Evolutionary conservation across 306 rosid species (phyloP), one percentile per base, ranked within the genome.

Genomic region (Morella rubra): DNA sequence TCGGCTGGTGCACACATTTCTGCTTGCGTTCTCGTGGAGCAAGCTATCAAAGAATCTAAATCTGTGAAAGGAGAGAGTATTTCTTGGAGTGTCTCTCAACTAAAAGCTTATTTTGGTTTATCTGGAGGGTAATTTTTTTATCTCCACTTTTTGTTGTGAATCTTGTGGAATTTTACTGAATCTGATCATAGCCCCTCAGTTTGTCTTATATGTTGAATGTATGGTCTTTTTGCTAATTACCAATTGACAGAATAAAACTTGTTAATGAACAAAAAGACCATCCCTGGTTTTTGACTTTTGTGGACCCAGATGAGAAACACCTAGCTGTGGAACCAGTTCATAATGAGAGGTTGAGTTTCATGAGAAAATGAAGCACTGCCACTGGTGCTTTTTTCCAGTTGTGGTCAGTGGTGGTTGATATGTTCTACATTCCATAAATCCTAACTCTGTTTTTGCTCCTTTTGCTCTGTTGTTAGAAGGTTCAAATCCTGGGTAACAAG

Each of bases 1-100:
- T 95, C 97, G 22, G 99, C 99, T 54, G 97, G 97, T 78, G 96
- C 99, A 16, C 97, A 95, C 83, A 92, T 95, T 76, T 91, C 97
- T 51, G 83, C 95, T 54, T 95, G 97, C 85, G 89, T 89, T 81
- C 90, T 95, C 22, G 27, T 95, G 92, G 91, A 91, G 55, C 95
- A 89, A 81, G 93, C 97, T 78, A 81, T 83, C 84, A 84, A 65
- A 78, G 97, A 95, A 81, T 78, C 84, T 32, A 70, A 95, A 81
- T 76, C 84, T 18, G 71, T 42, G 76, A 84, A 84, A 47, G 84
- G 37, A 79, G 90, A 87, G 19, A 72, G 24, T 49, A 80, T 85
- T 83, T 76, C 89, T 79, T 87, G 96, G 90, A 91, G 91, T 11
- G 85, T 85, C 60, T 85, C 97, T 19, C 88, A 85, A 86, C 54